phyloP scores from a whole-genome alignment of 23 red algal species.

The Gracilaria gracilis region DNA sequence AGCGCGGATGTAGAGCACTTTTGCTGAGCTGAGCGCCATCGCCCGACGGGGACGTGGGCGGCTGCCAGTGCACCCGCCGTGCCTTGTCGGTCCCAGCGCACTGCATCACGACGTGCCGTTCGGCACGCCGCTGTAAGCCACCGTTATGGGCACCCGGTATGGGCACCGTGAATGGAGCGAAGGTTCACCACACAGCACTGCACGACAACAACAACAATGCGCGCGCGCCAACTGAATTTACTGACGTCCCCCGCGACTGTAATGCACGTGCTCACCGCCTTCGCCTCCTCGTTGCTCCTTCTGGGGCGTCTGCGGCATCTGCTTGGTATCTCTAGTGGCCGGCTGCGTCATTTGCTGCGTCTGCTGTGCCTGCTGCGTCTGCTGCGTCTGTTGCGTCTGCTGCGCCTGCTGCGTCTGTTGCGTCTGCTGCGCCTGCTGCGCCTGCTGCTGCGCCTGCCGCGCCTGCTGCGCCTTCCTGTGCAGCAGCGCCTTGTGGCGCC shows the following conservation, averaged over 20 bases:
- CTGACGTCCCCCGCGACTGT: background rate
- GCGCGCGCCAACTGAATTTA: background rate
- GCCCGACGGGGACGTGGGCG: background rate
- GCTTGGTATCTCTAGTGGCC: no score
- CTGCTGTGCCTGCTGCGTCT: no score
- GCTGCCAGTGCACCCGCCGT: background rate
- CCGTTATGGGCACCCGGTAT: no score
- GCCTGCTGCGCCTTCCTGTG: background rate
- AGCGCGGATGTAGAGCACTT: background rate
- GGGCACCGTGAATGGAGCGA: no score
- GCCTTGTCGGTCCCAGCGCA: background rate
- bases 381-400: background rate
- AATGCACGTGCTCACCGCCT: background rate
- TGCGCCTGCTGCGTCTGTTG: background rate
- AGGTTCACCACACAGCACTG: no score
- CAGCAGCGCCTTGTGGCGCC: slow-evolving; percentile 57
- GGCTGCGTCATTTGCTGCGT: no score
- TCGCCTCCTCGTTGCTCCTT: no score
- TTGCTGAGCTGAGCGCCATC: background rate
- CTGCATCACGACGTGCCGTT: background rate
- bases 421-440: no score
- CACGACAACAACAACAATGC: background rate
- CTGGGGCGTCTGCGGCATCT: no score
- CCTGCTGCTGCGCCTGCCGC: no score
- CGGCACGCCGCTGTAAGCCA: no score